These are phyloP conservation scores for Scutellaria barbata DNA, from an alignment of 257 asterid genomes.

Conservation along the genomic window DNA sequence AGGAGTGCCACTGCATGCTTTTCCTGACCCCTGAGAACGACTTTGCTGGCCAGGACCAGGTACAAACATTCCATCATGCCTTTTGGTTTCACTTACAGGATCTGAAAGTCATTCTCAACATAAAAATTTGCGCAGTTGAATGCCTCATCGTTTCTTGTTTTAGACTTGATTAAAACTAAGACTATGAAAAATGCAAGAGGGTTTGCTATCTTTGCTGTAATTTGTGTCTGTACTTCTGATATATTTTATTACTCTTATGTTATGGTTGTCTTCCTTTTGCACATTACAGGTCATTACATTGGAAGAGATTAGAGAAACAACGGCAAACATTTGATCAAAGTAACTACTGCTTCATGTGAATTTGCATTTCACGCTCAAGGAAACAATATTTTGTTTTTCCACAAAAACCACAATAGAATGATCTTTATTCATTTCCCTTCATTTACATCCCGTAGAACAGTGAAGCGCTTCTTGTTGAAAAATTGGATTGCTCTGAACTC, in stretches of 20 bases:
- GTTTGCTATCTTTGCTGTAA: not conserved
- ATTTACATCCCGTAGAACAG: not conserved
- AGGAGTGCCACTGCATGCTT: conserved; percentile 98
- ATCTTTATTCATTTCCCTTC: conserved; percentile 13
- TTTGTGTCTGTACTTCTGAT: not conserved
- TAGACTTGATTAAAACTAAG: no score
- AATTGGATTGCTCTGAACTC: not conserved
- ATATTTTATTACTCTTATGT: conserved; percentile 16
- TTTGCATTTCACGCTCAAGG: conserved; percentile 17
- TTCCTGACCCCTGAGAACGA: conserved; percentile 86
- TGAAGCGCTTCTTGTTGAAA: conserved; percentile 10
- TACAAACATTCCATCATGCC: conserved; percentile 36
- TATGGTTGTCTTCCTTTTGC: conserved; percentile 18
- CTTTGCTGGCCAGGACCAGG: conserved; percentile 95
- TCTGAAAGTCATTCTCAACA: not conserved
- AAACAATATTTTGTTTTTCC: conserved; percentile 18
- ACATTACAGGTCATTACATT: conserved; percentile 55
- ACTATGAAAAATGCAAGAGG: no score
- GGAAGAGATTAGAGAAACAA: conserved; percentile 81
- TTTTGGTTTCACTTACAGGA: conserved; percentile 10
- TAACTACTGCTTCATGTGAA: conserved; percentile 32
- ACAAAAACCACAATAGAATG: conserved; percentile 9
- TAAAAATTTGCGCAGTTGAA: not conserved
- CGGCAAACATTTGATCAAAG: conserved; percentile 61
- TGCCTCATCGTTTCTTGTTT: not conserved